Base-by-base conservation (phyloP, 371 early-diverging fungal genomes). In the Saksenaea oblongispora region DNA sequence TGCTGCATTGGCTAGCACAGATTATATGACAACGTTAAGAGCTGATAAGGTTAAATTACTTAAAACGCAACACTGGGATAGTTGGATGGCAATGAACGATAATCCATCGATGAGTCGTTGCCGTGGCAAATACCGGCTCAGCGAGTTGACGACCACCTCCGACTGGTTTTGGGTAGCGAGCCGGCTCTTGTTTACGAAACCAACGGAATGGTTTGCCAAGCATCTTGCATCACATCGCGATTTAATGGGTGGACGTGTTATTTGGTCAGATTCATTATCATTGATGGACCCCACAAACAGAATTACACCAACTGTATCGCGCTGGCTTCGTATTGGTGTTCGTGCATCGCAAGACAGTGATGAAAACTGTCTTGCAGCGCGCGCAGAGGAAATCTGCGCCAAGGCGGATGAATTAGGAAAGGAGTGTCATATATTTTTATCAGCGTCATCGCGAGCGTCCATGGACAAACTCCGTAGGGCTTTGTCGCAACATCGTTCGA, bases 111-210 rank as follows among this genome's bases (percentile, higher is more conserved):
- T 78, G 66, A 57, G 63, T 36, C 53, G 35, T 1, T 36, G 35
- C 8, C 54, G 71, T 17, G 80, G 71, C 58, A 68, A 70, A 53
- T 79, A 73, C 54, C 71, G 67, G 14, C 54, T 79, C 27, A 65
- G 67, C 5, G 59, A 71, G 10, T 18, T 79, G 8, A 8, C 34
- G 0, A 28, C 51, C 2, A 35, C 44, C 8, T 76, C 80, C 0
- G 76, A 81, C 34, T 74, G 72, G 67, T 81, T 81, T 56, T 76
- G 68, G 68, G 14, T 81, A 9, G 70, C 56, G 0, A 61, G 71
- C 14, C 73, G 70, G n/a, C 61, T 81, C 10, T 44, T 81, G 9
- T 80, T 80, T 28, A 34, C 56, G 14, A 66, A 64, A 18, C 80
- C 81, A 3, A 61, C 64, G 1, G 57, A 26, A 7, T 72, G 72